phyloP scores from a whole-genome alignment of 495 filamentous ascomycete species.

The Xylaria bambusicola region DNA sequence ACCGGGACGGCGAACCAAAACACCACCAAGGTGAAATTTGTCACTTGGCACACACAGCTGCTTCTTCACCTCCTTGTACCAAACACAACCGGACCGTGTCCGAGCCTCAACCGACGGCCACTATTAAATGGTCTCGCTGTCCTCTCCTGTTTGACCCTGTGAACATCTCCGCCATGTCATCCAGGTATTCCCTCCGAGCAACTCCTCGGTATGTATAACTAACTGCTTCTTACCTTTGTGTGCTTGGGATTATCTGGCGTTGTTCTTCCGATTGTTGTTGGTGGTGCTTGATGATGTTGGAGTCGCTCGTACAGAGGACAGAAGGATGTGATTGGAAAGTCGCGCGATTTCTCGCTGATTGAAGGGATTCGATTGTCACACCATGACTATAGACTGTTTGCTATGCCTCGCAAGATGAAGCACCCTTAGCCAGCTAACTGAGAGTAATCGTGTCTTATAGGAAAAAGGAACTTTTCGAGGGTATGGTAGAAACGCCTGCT shows the following conservation, averaged over 20 bases:
- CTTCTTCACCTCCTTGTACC: slow-evolving; percentile 13
- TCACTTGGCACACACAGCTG: slow-evolving; percentile 14
- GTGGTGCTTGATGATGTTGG: not conserved
- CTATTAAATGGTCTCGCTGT: slow-evolving; percentile 28
- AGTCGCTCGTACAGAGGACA: not conserved
- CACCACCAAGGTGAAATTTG: slow-evolving; percentile 21
- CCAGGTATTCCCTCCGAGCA: slow-evolving; percentile 34
- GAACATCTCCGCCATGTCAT: slow-evolving; percentile 24
- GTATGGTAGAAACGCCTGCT: slow-evolving; percentile 51
- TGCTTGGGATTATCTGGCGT: not conserved
- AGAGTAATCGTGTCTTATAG: slow-evolving; percentile 24
- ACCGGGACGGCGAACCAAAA: slow-evolving; percentile 27
- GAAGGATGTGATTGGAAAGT: not conserved
- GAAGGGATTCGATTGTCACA: no score
- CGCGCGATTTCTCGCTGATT: not conserved
- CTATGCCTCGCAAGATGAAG: no score
- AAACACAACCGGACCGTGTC: not conserved
- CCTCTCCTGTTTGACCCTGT: slow-evolving; percentile 20
- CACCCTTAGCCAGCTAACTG: not conserved
- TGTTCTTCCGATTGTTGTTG: not conserved
- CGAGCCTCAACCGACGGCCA: slow-evolving; percentile 23
- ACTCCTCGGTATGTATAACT: slow-evolving; percentile 37
- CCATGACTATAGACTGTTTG: no score
- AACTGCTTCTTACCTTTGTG: no score
- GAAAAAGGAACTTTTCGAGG: slow-evolving; percentile 55